These are phyloP conservation scores for Prunus armeniaca DNA, from an alignment of 306 rosid genomes.

Conservation along the genomic window DNA sequence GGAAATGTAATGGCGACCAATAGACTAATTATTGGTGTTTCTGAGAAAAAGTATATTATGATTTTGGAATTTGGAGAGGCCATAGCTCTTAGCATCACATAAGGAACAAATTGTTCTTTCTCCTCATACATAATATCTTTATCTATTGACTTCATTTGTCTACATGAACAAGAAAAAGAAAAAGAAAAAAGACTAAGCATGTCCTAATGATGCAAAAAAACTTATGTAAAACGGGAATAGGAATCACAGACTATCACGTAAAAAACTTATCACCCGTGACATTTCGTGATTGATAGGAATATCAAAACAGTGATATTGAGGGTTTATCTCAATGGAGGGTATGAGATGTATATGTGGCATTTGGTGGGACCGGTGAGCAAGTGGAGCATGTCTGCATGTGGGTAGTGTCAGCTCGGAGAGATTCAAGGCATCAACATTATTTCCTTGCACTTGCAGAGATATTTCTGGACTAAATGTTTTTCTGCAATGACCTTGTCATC, in stretches of 20 bases:
- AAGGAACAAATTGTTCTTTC: not conserved
- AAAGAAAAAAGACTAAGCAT: not conserved
- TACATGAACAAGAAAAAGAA: not conserved
- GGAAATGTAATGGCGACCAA: not conserved
- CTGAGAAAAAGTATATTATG: not conserved
- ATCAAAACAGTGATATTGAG: too few relatives aligned
- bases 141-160: not conserved
- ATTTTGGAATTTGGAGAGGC: not conserved
- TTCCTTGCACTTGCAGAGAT: slow-evolving; percentile 17
- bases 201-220: too few relatives aligned
- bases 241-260: too few relatives aligned
- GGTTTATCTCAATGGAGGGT: too few relatives aligned
- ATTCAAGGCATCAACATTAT: slow-evolving; percentile 25
- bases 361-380: slow-evolving; percentile 31
- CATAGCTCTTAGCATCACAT: not conserved
- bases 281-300: too few relatives aligned
- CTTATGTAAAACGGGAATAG: too few relatives aligned
- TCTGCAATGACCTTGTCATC: slow-evolving; percentile 33
- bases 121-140: not conserved
- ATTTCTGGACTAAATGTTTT: slow-evolving; percentile 10
- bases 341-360: not conserved
- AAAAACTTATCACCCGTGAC: too few relatives aligned
- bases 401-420: slow-evolving; percentile 26
- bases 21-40: not conserved
- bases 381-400: slow-evolving; percentile 40